A percentile compares a stretch with the other conserved stretches of the same genome.
These are phyloP conservation scores for Curvularia verruculosa DNA, from an alignment of 2,329 filamentous ascomycete species.

Conservation along the genomic window DNA sequence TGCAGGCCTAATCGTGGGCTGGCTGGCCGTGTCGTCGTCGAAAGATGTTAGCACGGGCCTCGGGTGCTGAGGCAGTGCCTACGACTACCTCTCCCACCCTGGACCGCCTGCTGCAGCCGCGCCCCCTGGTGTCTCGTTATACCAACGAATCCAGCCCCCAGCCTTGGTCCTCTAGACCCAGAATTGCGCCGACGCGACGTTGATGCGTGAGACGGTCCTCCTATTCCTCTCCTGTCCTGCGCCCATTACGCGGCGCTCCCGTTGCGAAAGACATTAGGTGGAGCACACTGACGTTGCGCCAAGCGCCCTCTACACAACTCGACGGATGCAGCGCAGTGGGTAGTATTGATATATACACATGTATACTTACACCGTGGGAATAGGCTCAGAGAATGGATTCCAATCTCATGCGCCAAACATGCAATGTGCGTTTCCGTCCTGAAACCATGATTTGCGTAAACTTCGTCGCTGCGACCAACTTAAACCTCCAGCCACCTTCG, in stretches of 20 bases:
- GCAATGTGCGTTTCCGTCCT: neutral
- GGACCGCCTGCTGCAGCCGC: slow-evolving; percentile 14
- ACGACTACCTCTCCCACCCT: slow-evolving; percentile 1
- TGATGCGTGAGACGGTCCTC: slow-evolving; percentile 4
- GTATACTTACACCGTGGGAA: neutral
- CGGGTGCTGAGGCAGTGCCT: slow-evolving; percentile 18
- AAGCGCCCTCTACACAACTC: slow-evolving; percentile 7
- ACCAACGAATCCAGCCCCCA: slow-evolving; percentile 7
- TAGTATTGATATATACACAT: no score
- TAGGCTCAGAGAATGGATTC: neutral
- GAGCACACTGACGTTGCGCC: slow-evolving; percentile 16
- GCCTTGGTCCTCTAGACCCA: neutral
- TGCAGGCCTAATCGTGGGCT: slow-evolving; percentile 10
- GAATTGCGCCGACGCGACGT: slow-evolving; percentile 5
- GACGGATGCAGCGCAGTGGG: neutral
- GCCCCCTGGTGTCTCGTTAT: slow-evolving; percentile 16
- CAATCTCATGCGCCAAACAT: neutral
- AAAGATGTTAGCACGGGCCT: slow-evolving; percentile 19
- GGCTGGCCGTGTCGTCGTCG: slow-evolving; percentile 12
- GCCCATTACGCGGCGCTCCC: slow-evolving; percentile 18
- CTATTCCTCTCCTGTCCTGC: neutral
- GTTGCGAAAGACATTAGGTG: slow-evolving; percentile 8
- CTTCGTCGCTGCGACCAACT: neutral
- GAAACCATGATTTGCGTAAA: neutral
- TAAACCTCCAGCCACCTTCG: neutral